A percentile compares a stretch with the other conserved stretches of the same genome.
These are phyloP conservation scores for Astraeus odoratus DNA, from an alignment of 768 basidiomycete genomes.

Conservation along the genomic window DNA sequence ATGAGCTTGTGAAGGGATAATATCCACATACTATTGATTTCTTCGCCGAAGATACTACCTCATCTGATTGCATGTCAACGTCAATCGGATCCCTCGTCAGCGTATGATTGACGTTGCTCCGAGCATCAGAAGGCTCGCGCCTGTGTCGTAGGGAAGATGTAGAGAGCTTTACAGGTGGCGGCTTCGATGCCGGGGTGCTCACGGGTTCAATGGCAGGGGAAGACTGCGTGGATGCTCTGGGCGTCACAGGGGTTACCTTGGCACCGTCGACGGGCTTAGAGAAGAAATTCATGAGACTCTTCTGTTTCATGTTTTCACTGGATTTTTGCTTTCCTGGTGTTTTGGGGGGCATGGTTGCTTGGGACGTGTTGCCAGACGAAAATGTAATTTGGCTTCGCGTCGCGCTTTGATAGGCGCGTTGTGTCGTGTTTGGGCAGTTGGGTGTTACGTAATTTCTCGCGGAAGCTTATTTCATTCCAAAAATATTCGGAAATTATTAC, in stretches of 20 bases:
- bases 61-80: constrained; percentile 61
- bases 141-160: constrained; percentile 36
- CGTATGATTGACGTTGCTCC: constrained; percentile 44
- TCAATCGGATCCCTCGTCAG: constrained; percentile 77
- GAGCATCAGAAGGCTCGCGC: constrained; percentile 41
- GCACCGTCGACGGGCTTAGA: constrained; percentile 25
- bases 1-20: not conserved
- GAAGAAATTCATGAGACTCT: constrained; percentile 69
- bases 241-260: no score
- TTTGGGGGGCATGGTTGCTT: constrained; percentile 11
- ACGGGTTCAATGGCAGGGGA: constrained; percentile 23
- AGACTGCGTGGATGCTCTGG: constrained; percentile 8
- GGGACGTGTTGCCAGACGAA: not conserved
- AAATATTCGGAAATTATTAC: not conserved
- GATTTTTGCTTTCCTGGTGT: constrained; percentile 31
- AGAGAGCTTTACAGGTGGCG: constrained; percentile 18
- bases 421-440: not conserved
- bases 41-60: constrained; percentile 34
- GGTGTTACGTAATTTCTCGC: not conserved
- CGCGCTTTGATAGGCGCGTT: constrained; percentile 1
- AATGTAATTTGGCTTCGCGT: constrained; percentile 3
- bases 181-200: constrained; percentile 36
- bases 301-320: constrained; percentile 53
- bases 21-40: constrained; percentile 32
- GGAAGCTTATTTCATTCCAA: not conserved